These are phyloP conservation scores for Hypoxylon lenormandii DNA, from an alignment of 495 filamentous ascomycete genomes.

Conservation along the genomic window DNA sequence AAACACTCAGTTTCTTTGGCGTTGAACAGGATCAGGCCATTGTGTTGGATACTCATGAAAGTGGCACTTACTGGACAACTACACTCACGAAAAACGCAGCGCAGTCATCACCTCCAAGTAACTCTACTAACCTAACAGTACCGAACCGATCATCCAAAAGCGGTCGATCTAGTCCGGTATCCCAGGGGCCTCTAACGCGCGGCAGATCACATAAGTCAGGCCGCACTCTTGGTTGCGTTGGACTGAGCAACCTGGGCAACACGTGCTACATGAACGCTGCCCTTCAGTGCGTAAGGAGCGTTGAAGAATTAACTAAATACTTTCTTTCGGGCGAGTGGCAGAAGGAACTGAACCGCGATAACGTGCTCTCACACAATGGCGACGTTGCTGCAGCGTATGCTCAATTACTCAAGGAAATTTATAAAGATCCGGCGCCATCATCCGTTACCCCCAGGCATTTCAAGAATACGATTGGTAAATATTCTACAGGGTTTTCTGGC, in stretches of 20 bases:
- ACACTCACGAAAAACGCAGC: constrained; percentile 32
- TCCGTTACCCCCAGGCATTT: constrained; percentile 80
- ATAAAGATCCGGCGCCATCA: constrained; percentile 67
- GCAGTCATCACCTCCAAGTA: constrained; percentile 44
- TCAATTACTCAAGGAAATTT: constrained; percentile 77
- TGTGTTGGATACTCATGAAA: constrained; percentile 51
- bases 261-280: constrained; percentile 99
- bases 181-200: constrained; percentile 67
- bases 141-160: constrained; percentile 54
- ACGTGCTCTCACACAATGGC: constrained; percentile 85
- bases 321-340: constrained; percentile 81
- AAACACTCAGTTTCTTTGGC: constrained; percentile 45
- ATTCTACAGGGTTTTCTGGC: constrained; percentile 86
- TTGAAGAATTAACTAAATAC: constrained; percentile 90
- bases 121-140: constrained; percentile 47
- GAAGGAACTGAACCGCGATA: constrained; percentile 81
- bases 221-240: constrained; percentile 76
- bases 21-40: constrained; percentile 56
- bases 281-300: constrained; percentile 88
- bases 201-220: constrained; percentile 72
- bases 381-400: constrained; percentile 85
- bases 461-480: constrained; percentile 81
- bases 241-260: constrained; percentile 90
- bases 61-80: constrained; percentile 47
- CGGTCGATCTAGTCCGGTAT: constrained; percentile 75